A percentile compares a stretch with the other conserved stretches of the same genome.
Conservation (phyloP, 2,329 filamentous ascomycete genomes). For the Harringtonia aguacate region DNA sequence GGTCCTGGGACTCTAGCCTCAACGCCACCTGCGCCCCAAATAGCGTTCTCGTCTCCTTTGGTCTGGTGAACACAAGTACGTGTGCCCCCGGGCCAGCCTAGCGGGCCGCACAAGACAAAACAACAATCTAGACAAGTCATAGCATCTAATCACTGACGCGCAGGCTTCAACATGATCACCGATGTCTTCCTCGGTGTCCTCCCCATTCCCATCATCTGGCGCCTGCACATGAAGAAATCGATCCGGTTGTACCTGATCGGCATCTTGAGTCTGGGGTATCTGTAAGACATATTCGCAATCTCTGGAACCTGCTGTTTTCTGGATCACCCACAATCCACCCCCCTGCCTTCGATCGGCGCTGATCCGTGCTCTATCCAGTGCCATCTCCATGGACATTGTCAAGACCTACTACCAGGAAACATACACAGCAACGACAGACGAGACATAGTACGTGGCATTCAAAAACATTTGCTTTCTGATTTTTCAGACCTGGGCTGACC, state of each 20-base stretch:
- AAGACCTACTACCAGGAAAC: constrained; percentile 27
- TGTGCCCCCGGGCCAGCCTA: no score
- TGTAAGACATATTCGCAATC: constrained; percentile 22
- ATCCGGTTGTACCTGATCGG: constrained; percentile 26
- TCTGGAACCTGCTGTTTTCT: no score
- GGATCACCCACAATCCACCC: no score
- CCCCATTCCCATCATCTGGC: constrained; percentile 29
- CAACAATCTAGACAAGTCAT: no score
- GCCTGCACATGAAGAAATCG: constrained; percentile 26
- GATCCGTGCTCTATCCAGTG: constrained; percentile 13
- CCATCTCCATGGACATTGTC: constrained; percentile 26
- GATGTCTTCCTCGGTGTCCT: constrained; percentile 31
- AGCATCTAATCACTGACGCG: no score
- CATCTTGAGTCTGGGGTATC: constrained; percentile 30
- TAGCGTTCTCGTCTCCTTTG: constrained; percentile 19
- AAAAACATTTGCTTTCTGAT: no score
- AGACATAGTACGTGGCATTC: constrained; percentile 19
- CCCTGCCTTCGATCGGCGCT: not conserved
- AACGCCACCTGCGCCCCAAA: constrained; percentile 11
- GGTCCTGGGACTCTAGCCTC: constrained; percentile 13
- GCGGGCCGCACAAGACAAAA: no score
- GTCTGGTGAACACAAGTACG: constrained; percentile 27
- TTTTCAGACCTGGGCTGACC: no score
- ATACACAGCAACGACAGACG: constrained; percentile 19
- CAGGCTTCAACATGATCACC: constrained; percentile 28